Base-by-base conservation (phyloP, 2,329 filamentous ascomycete species). In the Madurella fahalii region DNA sequence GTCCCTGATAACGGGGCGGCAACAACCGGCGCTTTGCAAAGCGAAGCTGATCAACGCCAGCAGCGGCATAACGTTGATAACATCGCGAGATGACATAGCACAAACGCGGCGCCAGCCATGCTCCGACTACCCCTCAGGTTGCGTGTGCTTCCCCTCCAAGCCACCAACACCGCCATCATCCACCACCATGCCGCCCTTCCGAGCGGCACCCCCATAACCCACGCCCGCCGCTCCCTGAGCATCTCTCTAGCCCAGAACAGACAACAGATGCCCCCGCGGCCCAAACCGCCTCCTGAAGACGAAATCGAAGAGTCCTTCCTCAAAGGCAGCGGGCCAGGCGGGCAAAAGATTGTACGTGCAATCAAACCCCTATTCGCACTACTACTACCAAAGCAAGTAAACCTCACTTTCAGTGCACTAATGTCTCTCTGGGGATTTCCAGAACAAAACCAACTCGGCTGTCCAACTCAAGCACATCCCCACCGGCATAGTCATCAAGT, bases 371-470 rank as follows among this genome's bases (percentile, higher is more conserved):
- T 17, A 1, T 25, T 34, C 25, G 15, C 12, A 30, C 31, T 15
- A 12, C 16, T 12, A 30, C 31, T 15, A 12, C 32, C 16, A 32
- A 48, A 40, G n/a, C 41, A 40, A 37, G 34, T 4, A 37, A 11
- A 37, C 9, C 13, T 11, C 34, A 37, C 4, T 37, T 37, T 25
- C 25, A 7, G 25, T 25, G 25, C 3, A 25, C 25, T 25, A 25
- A 13, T 55, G 43, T 40, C 34, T 37, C n/a, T 53, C 34, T 3
- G 25, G 25, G 25, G 7, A 7, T 7, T 25, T 25, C 45, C 31
- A 86, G 87, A 99, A 99, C 74, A 99, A 99, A 83, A 99, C 94
- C 25, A 91, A 86, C 61, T 96, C 90, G 0, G 93, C 93, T 39
- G 93, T 96, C 2, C 94, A 99, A 69, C 78, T 99, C 37, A 94